Evolutionary conservation across 2,329 filamentous ascomycete species (phyloP).

Genomic region (Ramichloridium luteum): DNA sequence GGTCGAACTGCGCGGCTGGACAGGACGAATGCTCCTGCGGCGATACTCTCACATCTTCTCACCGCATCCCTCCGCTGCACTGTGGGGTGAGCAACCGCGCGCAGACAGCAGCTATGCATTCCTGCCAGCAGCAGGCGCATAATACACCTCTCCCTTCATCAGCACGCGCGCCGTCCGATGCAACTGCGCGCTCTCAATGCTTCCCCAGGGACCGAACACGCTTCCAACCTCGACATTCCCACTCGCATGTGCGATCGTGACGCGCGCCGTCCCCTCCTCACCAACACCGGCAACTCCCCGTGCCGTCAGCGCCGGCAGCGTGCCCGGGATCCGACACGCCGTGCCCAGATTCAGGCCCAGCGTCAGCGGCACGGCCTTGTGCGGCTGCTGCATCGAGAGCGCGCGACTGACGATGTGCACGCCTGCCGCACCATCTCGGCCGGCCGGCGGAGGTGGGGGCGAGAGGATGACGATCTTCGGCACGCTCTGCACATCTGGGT

Average conservation of each 20-base stretch:
- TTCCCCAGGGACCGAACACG: slow-evolving; percentile 13
- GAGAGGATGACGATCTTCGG: slow-evolving; percentile 51
- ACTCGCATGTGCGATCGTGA: slow-evolving; percentile 20
- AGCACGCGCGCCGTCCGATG: slow-evolving; percentile 20
- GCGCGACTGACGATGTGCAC: slow-evolving; percentile 31
- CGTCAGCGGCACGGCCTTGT: slow-evolving; percentile 33
- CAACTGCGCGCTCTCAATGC: slow-evolving; percentile 18
- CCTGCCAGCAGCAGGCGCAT: too few species aligned
- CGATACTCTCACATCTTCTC: too few species aligned
- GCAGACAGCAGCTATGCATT: too few species aligned
- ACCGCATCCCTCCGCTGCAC: too few species aligned
- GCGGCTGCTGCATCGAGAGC: slow-evolving; percentile 33
- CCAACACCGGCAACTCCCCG: too few species aligned
- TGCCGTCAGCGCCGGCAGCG: slow-evolving; percentile 14
- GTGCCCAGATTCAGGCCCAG: slow-evolving; percentile 32
- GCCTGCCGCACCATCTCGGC: slow-evolving; percentile 6
- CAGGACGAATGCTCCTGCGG: too few species aligned
- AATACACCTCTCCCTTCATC: slow-evolving; percentile 23
- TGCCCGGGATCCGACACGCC: slow-evolving; percentile 24
- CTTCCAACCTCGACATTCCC: slow-evolving; percentile 20
- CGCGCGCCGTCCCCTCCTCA: slow-evolving; percentile 11
- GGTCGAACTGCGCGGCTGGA: too few species aligned
- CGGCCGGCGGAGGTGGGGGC: slow-evolving; percentile 16
- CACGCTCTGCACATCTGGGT: slow-evolving; percentile 37
- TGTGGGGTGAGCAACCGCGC: too few species aligned